Conservation (phyloP, 192 early-diverging fungal genomes). For the Dissophora globulifera region DNA sequence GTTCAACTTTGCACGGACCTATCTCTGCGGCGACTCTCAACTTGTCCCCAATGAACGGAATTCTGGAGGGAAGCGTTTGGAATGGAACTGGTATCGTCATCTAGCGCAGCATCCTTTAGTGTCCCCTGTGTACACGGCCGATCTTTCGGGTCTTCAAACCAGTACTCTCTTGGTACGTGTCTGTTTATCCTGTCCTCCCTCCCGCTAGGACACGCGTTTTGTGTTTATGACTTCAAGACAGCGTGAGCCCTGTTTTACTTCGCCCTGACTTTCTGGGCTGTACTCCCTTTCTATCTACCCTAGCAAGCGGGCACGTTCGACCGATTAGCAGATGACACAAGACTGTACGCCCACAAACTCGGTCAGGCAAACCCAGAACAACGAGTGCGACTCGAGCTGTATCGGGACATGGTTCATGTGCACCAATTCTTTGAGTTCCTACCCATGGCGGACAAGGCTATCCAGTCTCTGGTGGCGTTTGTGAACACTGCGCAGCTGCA, state of each 20-base stretch:
- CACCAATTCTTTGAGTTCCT: conserved; percentile 46
- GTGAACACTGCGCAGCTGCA: conserved; percentile 1
- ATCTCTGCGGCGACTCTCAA: conserved; percentile 33
- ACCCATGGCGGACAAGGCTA: conserved; percentile 19
- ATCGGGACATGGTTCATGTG: conserved; percentile 43
- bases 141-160: conserved; percentile 9
- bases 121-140: conserved; percentile 29
- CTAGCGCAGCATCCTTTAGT: conserved; percentile 45
- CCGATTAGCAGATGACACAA: conserved; percentile 36
- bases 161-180: conserved; percentile 13
- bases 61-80: conserved; percentile 10
- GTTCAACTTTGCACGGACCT: conserved; percentile 42
- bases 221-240: too few species aligned
- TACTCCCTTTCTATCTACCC: background rate
- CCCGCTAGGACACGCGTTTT: too few species aligned
- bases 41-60: conserved; percentile 31
- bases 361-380: conserved; percentile 22
- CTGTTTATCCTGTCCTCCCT: too few species aligned
- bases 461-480: conserved; percentile 19
- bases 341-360: conserved; percentile 34
- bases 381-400: conserved; percentile 24
- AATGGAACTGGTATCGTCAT: conserved; percentile 51
- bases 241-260: too few species aligned
- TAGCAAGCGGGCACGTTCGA: conserved; percentile 50
- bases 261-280: background rate